Percentiles rank a stretch among this genome's conserved stretches.
phyloP scores from a whole-genome alignment of 345 rosid genomes.

The sweet orange (Citrus sinensis) region DNA sequence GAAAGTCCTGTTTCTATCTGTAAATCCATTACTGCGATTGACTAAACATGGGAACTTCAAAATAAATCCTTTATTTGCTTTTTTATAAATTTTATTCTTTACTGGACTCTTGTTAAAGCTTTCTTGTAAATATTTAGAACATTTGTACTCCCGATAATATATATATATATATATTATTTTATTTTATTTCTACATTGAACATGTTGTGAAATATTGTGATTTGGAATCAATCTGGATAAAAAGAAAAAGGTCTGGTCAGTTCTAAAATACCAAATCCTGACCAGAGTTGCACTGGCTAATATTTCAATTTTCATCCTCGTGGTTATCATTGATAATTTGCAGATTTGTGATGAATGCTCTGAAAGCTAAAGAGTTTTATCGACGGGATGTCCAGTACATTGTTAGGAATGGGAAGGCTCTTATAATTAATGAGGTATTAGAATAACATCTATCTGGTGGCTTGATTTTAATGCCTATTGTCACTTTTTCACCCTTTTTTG shows the following conservation, averaged over 20 bases:
- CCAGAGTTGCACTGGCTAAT: not conserved
- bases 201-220: not conserved
- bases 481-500: not conserved
- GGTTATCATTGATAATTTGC: constrained; percentile 19
- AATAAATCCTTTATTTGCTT: not conserved
- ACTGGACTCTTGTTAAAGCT: not conserved
- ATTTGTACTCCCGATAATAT: not conserved
- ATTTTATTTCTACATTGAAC: not conserved
- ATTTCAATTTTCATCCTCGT: constrained; percentile 13
- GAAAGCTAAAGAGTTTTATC: constrained; percentile 96
- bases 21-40: not conserved
- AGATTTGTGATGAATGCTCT: constrained; percentile 96
- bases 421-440: constrained; percentile 87
- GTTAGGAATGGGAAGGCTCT: constrained; percentile 92
- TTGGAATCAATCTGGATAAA: not conserved
- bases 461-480: not conserved
- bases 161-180: not conserved
- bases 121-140: not conserved
- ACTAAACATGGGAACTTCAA: constrained; percentile 1
- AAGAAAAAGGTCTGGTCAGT: not conserved
- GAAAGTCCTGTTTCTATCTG: constrained; percentile 14
- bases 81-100: not conserved
- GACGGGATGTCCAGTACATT: constrained; percentile 86
- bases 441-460: not conserved
- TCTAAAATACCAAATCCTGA: not conserved